Evolutionary conservation across 2,329 filamentous ascomycete genomes (phyloP), one percentile per base, ranked within the genome.

Genomic region (Teratosphaeria destructans): DNA sequence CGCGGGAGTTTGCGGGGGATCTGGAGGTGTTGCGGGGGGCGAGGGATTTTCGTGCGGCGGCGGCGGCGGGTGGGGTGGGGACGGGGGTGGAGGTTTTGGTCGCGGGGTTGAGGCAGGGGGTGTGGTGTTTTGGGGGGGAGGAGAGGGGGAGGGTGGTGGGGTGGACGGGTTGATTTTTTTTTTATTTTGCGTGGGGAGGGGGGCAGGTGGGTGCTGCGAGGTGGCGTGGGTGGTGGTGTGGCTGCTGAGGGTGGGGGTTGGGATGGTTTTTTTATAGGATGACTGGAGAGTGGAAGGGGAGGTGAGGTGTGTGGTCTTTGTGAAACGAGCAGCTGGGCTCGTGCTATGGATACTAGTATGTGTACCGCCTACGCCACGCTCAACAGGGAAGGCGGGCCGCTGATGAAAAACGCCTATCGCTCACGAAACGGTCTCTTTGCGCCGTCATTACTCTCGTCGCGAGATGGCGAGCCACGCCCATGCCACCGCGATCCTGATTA

Each of bases 1-100:
- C 88, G 0, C 77, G 79, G 56, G 88, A 91, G 70, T 84, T 92
- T 59, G 83, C 85, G 12, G 85, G 90, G 65, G 88, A 91, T 70
- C 79, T 92, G 43, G 85, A 89, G 74, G 84, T 84, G 71, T 78
- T 90, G 62, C 83, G 88, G 64, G 71, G 72, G 47, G 85, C 88
- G 10, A 82, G 84, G 66, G 88, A 91, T 73, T 92, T 90, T 75
- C 85, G 83, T 69, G 10, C 16, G 14, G 43, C 77, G 77, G 14
- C 14, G 11, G 43, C 77, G 77, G 19, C 19, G 19, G 19, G 19
- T 19, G 19, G 19, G 60, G 83, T 84, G 57, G 82, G 82, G 82
- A 3, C 79, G 76, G 63, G 79, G 75, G 64, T 90, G 34, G 78
- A 80, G 5, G 80, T 89, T 68, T 79, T 91, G 52, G 79, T 91